Base-by-base conservation (phyloP, 1,139 yeast species). In the Pichia inconspicua region DNA sequence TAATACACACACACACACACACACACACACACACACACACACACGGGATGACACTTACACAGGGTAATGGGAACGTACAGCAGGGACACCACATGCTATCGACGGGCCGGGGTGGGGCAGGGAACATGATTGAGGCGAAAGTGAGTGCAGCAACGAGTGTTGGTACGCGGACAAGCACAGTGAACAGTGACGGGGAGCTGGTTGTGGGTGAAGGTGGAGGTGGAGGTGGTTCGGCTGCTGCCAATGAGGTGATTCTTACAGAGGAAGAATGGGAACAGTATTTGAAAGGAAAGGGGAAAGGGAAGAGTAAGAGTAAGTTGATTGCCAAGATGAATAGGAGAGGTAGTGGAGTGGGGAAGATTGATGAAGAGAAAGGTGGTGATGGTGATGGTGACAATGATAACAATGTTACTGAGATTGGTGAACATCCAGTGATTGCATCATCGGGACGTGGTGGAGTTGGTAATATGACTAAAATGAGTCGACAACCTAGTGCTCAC, bases 361-460 rank as follows among this genome's bases (percentile, higher is more conserved):
- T 30, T 7, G 34, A 30, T 30, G 34, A 30, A 12, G 34, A 30
- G 7, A 30, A 12, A 5, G 34, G 3, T 11, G 34, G n/a, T 30
- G 22, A 22, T 22, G 22, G 22, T 22, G 22, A 22, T 22, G 22
- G 22, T 22, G 22, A 22, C 5, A 22, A 22, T 22, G 22, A 22
- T 22, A 22, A 22, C 5, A 5, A 30, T 14, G 5, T 14, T 5
- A 14, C n/a, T 30, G 34, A 14, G n/a, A 30, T 30, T 30, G 6
- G 10, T 5, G 34, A 30, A 30, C 34, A 30, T 44, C 67, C 66
- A 52, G 67, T 69, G 9, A 69, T 67, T 54, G 71, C 74, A 52
- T 72, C 79, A 14, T 75, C 82, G 0, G 83, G 83, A 2, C 65
- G 83, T 57, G 82, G 82, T 25, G 83, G 83, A 6, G 78, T 79